Evolutionary conservation across 1,284 basidiomycete genomes (phyloP).

Genomic region (Melampsora occidentalis): DNA sequence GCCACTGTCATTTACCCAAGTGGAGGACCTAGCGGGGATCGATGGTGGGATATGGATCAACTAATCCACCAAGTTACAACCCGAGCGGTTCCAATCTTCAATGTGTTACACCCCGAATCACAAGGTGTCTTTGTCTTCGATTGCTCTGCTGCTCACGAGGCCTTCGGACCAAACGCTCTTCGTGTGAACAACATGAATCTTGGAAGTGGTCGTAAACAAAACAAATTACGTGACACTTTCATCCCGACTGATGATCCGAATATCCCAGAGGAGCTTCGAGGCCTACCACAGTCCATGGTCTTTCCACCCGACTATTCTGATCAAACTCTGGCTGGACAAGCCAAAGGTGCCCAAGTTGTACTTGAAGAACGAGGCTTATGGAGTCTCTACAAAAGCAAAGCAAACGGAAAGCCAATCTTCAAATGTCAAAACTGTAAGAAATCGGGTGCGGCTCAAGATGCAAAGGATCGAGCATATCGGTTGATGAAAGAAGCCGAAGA

Average conservation of each 20-base stretch:
- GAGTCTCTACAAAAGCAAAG: not conserved
- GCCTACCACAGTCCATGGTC: not conserved
- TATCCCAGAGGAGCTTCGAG: slow-evolving; percentile 6
- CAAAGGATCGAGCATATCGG: not conserved
- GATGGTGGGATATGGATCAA: too few relatives aligned
- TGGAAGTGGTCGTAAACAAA: slow-evolving; percentile 1
- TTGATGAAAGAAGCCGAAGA: slow-evolving; percentile 16
- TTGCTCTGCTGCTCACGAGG: slow-evolving; percentile 16
- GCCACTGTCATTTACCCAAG: slow-evolving; percentile 21
- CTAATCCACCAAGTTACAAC: too few relatives aligned
- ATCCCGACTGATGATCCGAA: slow-evolving; percentile 1
- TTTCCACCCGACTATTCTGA: not conserved
- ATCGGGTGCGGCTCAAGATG: slow-evolving; percentile 5
- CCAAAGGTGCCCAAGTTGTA: slow-evolving; percentile 7
- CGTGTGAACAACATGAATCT: slow-evolving; percentile 11
- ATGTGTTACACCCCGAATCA: too few relatives aligned
- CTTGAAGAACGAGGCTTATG: slow-evolving; percentile 14
- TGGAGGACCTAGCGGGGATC: not conserved
- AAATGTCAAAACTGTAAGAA: not conserved
- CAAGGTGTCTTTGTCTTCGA: slow-evolving; percentile 18
- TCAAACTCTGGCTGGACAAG: not conserved
- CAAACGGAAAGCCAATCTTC: not conserved
- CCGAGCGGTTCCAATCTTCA: too few relatives aligned
- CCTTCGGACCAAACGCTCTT: not conserved
- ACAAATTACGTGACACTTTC: not conserved